Evolutionary conservation across 2,329 filamentous ascomycete genomes (phyloP), one percentile per base, ranked within the genome.

Genomic region (Stachybotrys elegans): DNA sequence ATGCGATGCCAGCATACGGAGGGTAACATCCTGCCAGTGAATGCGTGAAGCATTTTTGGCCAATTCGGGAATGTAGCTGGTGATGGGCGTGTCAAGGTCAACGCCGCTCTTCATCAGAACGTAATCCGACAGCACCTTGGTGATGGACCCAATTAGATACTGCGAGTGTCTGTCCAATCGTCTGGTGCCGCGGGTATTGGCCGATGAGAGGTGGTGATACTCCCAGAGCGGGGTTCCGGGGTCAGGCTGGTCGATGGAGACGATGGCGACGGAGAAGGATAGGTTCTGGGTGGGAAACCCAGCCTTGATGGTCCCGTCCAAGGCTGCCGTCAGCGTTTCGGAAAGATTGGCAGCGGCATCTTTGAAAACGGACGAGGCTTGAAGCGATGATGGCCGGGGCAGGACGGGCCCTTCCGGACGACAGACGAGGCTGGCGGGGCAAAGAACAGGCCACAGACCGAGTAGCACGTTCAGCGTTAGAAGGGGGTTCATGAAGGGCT

Each of bases 101-200:
- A 70, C 41, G 0, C 60, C 60, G 14, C 58, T 63, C 34, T 62
- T 62, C 3, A 71, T 42, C 14, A 70, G 40, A 1, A 69, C 19
- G 12, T 68, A 57, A 13, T 60, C 63, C 0, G 69, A 62, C 21
- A 71, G 51, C 0, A 67, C 57, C 16, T 72, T 72, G 0, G 61
- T 62, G 6, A 71, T 51, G 0, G 65, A 71, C 0, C 66, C 69
- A 23, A 72, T 60, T 4, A 70, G 54, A 32, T 69, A 72, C 49
- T 71, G 66, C 0, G 66, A 67, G 43, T 67, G 53, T 1, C 59
- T 54, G 17, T 60, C 48, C 1, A 68, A 31, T 1, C 53, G 8
- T 21, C 56, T 53, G 1, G 65, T 66, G 17, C 65, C 66, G n/a
- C 59, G 55, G 6, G 55, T 49, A 21, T 68, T 70, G 5, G 42